Evolutionary conservation across 148 eudicot genomes (phyloP).

Genomic region (Heliamphora exappendiculata): DNA sequence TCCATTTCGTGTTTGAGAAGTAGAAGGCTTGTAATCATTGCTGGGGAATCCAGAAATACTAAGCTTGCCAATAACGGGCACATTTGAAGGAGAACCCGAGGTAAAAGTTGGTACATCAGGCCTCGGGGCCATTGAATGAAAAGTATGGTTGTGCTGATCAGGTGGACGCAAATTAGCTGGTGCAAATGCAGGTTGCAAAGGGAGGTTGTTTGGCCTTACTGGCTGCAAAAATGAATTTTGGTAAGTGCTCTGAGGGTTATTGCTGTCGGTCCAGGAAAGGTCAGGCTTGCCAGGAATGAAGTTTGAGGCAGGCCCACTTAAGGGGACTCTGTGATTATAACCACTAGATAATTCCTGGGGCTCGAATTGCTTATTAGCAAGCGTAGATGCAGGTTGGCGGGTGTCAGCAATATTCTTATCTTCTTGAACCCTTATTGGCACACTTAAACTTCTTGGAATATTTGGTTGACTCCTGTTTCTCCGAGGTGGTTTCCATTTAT

Average conservation of each 20-base stretch:
- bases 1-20: conserved; percentile 32
- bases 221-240: conserved; percentile 38
- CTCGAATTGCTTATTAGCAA: conserved; percentile 24
- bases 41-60: conserved; percentile 39
- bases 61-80: conserved; percentile 48
- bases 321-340: conserved; percentile 29
- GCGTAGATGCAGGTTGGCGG: conserved; percentile 25
- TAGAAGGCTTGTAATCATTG: conserved; percentile 25
- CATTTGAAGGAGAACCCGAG: conserved; percentile 22
- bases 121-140: conserved; percentile 28
- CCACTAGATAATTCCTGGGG: conserved; percentile 38
- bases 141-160: conserved; percentile 24
- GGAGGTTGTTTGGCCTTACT: conserved; percentile 20
- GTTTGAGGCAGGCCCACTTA: conserved; percentile 32
- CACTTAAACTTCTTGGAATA: conserved; percentile 31
- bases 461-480: conserved; percentile 35
- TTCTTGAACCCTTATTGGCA: conserved; percentile 27
- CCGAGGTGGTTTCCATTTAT: conserved; percentile 34
- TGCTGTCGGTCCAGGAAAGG: conserved; percentile 26
- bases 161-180: conserved; percentile 37
- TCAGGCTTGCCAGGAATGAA: conserved; percentile 31
- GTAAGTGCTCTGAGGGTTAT: conserved; percentile 23
- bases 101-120: conserved; percentile 34
- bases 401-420: conserved; percentile 22
- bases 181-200: conserved; percentile 23